Conservation (phyloP, 78 protist species). For the Polysphondylium violaceum region DNA sequence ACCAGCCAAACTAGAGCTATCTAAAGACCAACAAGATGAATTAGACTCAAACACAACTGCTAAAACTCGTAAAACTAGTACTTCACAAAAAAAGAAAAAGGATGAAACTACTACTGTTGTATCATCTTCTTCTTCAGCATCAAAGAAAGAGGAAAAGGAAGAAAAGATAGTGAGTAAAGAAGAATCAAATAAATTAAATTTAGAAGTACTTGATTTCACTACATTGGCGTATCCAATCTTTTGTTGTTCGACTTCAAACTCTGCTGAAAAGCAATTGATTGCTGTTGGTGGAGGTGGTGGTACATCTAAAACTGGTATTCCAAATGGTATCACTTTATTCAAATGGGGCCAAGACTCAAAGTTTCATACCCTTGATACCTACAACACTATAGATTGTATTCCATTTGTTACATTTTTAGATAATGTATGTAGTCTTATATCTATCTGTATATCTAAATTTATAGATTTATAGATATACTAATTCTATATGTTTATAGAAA, state of each 20-base stretch:
- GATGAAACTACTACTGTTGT: neutral
- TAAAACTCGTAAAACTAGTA: no score
- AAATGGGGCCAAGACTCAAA: slow-evolving; percentile 17
- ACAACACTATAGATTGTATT: slow-evolving; percentile 23
- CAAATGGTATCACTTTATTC: slow-evolving; percentile 34
- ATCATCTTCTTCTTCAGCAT: neutral
- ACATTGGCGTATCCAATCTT: slow-evolving; percentile 36
- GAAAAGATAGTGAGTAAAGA: neutral
- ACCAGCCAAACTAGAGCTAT: neutral
- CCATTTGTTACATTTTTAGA: slow-evolving; percentile 12
- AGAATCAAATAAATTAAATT: no score
- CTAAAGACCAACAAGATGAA: neutral
- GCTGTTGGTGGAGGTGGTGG: slow-evolving; percentile 78
- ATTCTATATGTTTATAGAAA: neutral
- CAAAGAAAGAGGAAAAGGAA: neutral
- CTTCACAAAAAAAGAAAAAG: no score
- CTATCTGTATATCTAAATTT: no score
- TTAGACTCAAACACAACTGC: neutral
- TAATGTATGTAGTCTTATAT: neutral
- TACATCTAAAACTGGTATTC: slow-evolving; percentile 46
- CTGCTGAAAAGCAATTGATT: slow-evolving; percentile 1
- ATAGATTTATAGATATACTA: neutral
- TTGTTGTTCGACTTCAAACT: slow-evolving; percentile 18
- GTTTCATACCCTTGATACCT: neutral
- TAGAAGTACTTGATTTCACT: neutral